Evolutionary conservation across 768 basidiomycete species (phyloP), one percentile per base, ranked within the genome.

Genomic region (Trametes sanguinea): DNA sequence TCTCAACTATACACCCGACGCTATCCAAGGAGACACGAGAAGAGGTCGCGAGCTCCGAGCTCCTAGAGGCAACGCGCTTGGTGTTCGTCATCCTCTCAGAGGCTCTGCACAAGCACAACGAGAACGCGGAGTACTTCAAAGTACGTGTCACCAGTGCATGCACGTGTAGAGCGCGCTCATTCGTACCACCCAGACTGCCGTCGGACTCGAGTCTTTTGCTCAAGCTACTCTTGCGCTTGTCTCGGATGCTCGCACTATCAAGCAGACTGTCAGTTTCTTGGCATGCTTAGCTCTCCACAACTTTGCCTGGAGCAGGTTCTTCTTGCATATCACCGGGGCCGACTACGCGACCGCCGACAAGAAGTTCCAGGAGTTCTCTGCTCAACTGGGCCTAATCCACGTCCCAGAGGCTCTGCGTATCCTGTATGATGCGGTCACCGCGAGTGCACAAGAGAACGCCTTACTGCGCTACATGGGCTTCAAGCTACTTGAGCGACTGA

Each of bases 271-370:
- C 8, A 90, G 90, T 4, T 84, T 87, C 62, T 76, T 93, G 2
- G 81, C 92, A 9, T 82, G 85, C 1, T 78, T 95, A 44, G 80
- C 89, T 0, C 72, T 91, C 29, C 80, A 85, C 60, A 83, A 92
- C 68, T 87, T 90, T 65, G 77, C 83, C 1, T 66, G 87, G 17
- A 76, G 81, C 10, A 76, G 79, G 32, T 73, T 86, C 53, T 92
- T 93, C 72, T 73, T 74, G 27, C 75, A 75, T 27, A 69, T 85
- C n/a, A 76, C 77, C 16, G 71, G 69, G 22, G 67, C 73, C 13
- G 75, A 79, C 44, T 76, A 80, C 37, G 70, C 80, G 6, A 78
- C 83, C n/a, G 70, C 76, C 6, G 72, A 87, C 52, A 65, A 64
- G 8, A 74, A 75, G 44, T 77, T 86, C 55, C 74, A 78, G 59